Conservation (phyloP, 805 yeast genomes). For the Maudiozyma serrabonitensis region DNA sequence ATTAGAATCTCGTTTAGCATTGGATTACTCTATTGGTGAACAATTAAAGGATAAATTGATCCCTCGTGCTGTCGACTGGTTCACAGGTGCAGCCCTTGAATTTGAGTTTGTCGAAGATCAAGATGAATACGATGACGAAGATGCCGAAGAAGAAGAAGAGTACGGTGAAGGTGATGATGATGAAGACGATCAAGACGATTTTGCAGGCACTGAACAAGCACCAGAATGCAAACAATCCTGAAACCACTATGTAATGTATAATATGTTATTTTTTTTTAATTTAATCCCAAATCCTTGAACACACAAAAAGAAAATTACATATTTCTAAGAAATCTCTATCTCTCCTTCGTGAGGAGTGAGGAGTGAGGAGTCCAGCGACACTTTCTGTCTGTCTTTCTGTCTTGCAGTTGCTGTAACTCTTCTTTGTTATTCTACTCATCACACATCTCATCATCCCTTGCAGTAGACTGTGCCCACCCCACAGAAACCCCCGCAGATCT, state of each 20-base stretch:
- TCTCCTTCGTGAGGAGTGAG: too few relatives aligned
- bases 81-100: slow-evolving; percentile 92
- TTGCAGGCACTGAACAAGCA: slow-evolving; percentile 45
- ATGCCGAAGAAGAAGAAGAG: slow-evolving; percentile 56
- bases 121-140: slow-evolving; percentile 52
- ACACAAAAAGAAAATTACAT: too few relatives aligned
- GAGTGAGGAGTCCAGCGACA: neutral
- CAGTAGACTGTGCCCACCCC: too few relatives aligned
- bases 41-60: slow-evolving; percentile 90
- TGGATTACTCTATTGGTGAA: slow-evolving; percentile 94
- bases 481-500: too few relatives aligned
- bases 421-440: too few relatives aligned
- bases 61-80: slow-evolving; percentile 97
- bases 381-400: too few relatives aligned
- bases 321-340: too few relatives aligned
- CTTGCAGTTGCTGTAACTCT: too few relatives aligned
- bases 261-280: neutral
- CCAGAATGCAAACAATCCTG: slow-evolving; percentile 61
- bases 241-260: neutral
- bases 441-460: neutral
- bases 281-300: neutral
- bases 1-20: slow-evolving; percentile 73
- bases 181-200: slow-evolving; percentile 29
- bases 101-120: slow-evolving; percentile 53
- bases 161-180: slow-evolving; percentile 49